Evolutionary conservation across 768 basidiomycete genomes (phyloP), one percentile per base, ranked within the genome.

Genomic region (Albatrellus ellisii): DNA sequence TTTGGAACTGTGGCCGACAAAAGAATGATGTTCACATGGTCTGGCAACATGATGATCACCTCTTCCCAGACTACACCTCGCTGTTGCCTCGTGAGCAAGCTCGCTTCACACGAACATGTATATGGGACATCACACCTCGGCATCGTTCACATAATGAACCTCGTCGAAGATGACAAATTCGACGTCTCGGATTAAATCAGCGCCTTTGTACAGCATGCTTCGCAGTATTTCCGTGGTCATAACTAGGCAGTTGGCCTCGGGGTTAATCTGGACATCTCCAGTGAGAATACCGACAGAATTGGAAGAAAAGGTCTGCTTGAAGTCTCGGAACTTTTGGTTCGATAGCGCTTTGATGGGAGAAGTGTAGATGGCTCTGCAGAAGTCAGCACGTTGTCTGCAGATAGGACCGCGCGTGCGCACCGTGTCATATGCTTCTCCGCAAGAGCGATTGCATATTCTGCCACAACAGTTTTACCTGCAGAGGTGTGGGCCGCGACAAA

Each of bases 91-190:
- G 37, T 36, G 11, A 36, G 44, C 40, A 45, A 29, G 12, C 11
- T 17, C 4, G 9, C 17, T 17, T 18, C 2, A 17, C 8, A 21
- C 12, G 15, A 26, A 25, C 4, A 18, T 35, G 15, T 21, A 15
- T 3, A 24, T 15, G 3, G 31, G 25, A 33, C 25, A 26, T 44
- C 50, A 15, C 44, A 94, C 94, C 80, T 99, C 95, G 12, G 89
- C 85, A 58, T 99, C 95, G 55, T 98, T 99, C 41, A 99, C 92
- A 60, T 99, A 99, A 62, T 99, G 95, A 24, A 99, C 95, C 57
- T 99, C 95, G 56, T 99, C 95, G 56, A 99, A 99, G 46, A 99
- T 95, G 18, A 99, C 95, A 57, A 97, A 99, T 58, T 99, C 95
- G 38, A 99, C 94, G 59, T 99, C 95, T 26, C 95, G 77, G 52